These are phyloP conservation scores for Cystobasidiaceae sp. DNA, from an alignment of 1,284 basidiomycete species.

Conservation along the genomic window DNA sequence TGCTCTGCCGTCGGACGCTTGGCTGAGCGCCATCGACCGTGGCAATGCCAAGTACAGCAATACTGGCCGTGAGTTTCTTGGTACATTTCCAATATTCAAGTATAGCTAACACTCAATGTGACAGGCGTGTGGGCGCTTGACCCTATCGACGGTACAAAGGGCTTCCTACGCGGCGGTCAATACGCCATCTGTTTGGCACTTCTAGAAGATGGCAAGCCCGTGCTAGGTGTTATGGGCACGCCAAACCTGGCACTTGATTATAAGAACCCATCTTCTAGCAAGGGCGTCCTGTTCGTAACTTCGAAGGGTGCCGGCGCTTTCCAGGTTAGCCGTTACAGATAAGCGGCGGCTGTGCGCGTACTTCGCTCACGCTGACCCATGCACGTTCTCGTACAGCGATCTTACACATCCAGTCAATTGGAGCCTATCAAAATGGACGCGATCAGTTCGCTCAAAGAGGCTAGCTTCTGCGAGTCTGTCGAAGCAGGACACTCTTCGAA, in stretches of 20 bases:
- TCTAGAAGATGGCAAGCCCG: constrained; percentile 74
- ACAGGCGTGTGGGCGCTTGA: constrained; percentile 84
- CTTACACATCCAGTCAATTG: constrained; percentile 33
- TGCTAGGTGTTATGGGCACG: constrained; percentile 89
- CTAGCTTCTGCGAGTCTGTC: constrained; percentile 83
- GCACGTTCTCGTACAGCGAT: constrained; percentile 33
- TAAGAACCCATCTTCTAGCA: constrained; percentile 58
- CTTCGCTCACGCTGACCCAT: not conserved
- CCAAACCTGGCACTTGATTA: constrained; percentile 70
- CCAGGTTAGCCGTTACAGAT: constrained; percentile 53
- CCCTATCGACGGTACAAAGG: constrained; percentile 88
- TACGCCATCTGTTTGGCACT: constrained; percentile 94
- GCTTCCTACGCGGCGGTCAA: constrained; percentile 92
- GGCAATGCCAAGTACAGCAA: constrained; percentile 74
- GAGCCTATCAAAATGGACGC: constrained; percentile 41
- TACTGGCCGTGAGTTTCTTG: constrained; percentile 61
- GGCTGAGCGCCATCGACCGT: constrained; percentile 78
- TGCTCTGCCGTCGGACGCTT: constrained; percentile 49
- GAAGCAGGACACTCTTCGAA: constrained; percentile 90
- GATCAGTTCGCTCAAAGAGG: constrained; percentile 49
- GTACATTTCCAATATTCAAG: not conserved
- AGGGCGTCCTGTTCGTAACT: constrained; percentile 77
- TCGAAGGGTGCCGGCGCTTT: constrained; percentile 73
- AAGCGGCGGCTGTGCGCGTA: not conserved
- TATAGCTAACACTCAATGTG: not conserved